phyloP scores from a whole-genome alignment of 352 stramenopile species.

The Globisporangium radiosum region DNA sequence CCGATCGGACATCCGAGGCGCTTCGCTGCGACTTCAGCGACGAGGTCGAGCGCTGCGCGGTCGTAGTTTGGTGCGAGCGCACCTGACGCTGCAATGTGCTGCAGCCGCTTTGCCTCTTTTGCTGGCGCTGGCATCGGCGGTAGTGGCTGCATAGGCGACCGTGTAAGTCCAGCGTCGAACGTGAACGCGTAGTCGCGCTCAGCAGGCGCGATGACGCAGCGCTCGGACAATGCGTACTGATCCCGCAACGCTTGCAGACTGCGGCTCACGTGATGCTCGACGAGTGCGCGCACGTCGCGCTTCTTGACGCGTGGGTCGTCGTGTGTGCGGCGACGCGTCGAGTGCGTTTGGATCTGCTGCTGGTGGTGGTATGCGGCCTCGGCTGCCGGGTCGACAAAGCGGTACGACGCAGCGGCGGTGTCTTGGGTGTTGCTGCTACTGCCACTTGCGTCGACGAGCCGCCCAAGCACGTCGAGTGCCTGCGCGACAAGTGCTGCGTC shows the following conservation, averaged over 20 bases:
- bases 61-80: constrained; percentile 25
- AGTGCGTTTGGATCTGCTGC: no score
- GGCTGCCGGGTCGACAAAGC: constrained; percentile 12
- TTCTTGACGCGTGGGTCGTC: neutral
- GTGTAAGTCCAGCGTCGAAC: constrained; percentile 28
- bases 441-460: constrained; percentile 20
- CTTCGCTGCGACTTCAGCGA: constrained; percentile 46
- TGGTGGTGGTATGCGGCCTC: constrained; percentile 3
- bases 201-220: constrained; percentile 3
- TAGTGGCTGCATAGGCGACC: constrained; percentile 33
- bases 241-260: constrained; percentile 17
- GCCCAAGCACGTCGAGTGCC: constrained; percentile 37
- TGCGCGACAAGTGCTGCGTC: constrained; percentile 30
- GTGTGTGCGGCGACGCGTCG: no score
- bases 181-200: constrained; percentile 39
- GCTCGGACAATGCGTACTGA: constrained; percentile 9
- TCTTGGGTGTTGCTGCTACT: no score
- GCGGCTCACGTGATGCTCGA: constrained; percentile 39
- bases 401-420: neutral
- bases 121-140: constrained; percentile 26
- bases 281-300: constrained; percentile 23
- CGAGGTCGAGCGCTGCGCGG: constrained; percentile 37
- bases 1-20: constrained; percentile 51
- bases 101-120: constrained; percentile 39
- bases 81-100: constrained; percentile 35